Conservation (phyloP, 2,329 filamentous ascomycete genomes). For the Colletotrichum ledebouriae region DNA sequence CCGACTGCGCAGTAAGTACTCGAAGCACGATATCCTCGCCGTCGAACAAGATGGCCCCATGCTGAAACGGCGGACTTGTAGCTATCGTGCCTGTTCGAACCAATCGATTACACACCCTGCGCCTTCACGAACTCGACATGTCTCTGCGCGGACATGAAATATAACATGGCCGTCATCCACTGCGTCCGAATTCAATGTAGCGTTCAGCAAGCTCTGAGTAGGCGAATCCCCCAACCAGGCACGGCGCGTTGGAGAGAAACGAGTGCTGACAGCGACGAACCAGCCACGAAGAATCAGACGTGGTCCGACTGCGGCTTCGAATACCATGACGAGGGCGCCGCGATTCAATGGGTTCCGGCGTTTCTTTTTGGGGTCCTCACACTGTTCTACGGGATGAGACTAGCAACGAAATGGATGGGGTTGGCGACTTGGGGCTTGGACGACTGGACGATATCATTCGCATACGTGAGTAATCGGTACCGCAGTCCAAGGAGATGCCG, state of each 20-base stretch:
- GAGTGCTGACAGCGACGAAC: not conserved
- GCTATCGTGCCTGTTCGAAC: slow-evolving; percentile 31
- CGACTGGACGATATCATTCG: slow-evolving; percentile 30
- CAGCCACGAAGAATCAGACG: slow-evolving; percentile 32
- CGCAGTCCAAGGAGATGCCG: not conserved
- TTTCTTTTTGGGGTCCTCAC: slow-evolving; percentile 18
- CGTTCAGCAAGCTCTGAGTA: slow-evolving; percentile 33
- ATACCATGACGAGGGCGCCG: slow-evolving; percentile 19
- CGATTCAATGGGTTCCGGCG: slow-evolving; percentile 7
- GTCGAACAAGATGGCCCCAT: not conserved
- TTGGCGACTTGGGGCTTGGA: slow-evolving; percentile 34
- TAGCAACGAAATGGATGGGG: slow-evolving; percentile 19
- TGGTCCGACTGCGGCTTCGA: slow-evolving; percentile 30
- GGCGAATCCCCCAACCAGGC: not conserved
- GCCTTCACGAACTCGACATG: slow-evolving; percentile 23
- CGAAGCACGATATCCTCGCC: not conserved
- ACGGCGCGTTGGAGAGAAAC: too few species aligned
- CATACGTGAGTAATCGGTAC: slow-evolving; percentile 9
- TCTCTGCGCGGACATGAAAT: slow-evolving; percentile 33
- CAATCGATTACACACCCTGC: slow-evolving; percentile 34
- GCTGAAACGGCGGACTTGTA: not conserved
- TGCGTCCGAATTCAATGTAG: slow-evolving; percentile 36
- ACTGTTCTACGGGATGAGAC: slow-evolving; percentile 1
- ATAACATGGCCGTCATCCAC: slow-evolving; percentile 37
- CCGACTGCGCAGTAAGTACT: slow-evolving; percentile 35